Conservation (phyloP, 306 rosid species). For the Prunus dulcis region DNA sequence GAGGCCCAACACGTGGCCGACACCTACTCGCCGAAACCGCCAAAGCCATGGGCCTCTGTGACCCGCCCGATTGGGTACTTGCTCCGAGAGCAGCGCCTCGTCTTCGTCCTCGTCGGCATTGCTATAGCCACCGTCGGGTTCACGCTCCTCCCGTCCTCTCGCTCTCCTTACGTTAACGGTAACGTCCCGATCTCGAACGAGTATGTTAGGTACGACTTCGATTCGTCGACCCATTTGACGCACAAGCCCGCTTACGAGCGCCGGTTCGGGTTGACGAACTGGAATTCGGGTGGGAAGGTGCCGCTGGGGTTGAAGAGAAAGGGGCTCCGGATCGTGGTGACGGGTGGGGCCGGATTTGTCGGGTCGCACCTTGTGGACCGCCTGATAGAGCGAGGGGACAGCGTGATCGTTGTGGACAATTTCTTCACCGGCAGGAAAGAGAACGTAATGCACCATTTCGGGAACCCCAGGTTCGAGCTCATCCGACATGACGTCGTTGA, state of each 20-base stretch:
- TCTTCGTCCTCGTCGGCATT: conserved; percentile 75
- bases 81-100: conserved; percentile 82
- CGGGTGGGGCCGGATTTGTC: conserved; percentile 94
- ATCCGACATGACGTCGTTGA: conserved; percentile 97
- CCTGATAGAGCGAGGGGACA: conserved; percentile 81
- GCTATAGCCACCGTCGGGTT: conserved; percentile 62
- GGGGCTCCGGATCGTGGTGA: conserved; percentile 88
- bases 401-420: conserved; percentile 90
- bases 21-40: conserved; percentile 63
- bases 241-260: conserved; percentile 32
- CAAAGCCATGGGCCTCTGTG: conserved; percentile 69
- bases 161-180: background rate
- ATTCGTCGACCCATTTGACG: conserved; percentile 19
- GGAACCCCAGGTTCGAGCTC: conserved; percentile 85
- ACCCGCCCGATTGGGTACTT: conserved; percentile 71
- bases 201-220: conserved; percentile 33
- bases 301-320: conserved; percentile 78
- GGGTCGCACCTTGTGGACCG: conserved; percentile 96
- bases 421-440: conserved; percentile 92
- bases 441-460: conserved; percentile 90
- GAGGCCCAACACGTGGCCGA: conserved; percentile 58
- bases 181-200: conserved; percentile 34
- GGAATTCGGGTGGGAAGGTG: conserved; percentile 67
- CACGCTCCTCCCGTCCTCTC: conserved; percentile 45
- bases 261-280: conserved; percentile 18